Base-by-base conservation (phyloP, 345 rosid species). In the Laguncularia racemosa region DNA sequence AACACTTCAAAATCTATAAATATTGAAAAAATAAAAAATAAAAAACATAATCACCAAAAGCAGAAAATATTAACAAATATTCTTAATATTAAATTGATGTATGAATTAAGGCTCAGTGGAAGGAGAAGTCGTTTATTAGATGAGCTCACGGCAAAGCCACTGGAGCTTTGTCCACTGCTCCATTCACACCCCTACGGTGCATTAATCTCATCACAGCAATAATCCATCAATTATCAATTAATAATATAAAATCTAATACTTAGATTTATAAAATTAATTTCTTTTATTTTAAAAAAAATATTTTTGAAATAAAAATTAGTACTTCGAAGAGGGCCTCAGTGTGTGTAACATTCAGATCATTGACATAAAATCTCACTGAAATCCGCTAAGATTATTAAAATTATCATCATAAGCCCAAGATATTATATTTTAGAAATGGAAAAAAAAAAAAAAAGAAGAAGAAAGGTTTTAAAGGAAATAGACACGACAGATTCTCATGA, bases 261-360 rank as follows among this genome's bases (percentile, higher is more conserved):
- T n/a, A 3, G 0, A 47, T 52, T 17, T 1, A 8, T 15, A 20
- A 17, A 45, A 2, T 14, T 11, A 14, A 12, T 53, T 44, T 56
- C 1, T 44, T 19, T 8, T 17, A 44, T 43, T n/a, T n/a, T n/a
- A n/a, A n/a, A n/a, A n/a, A 43, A 0, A 23, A 48, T 14, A 20
- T 1, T 4, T 12, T 15, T 6, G n/a, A 15, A 20, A 11, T 3
- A 21, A 13, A 14, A 23, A n/a, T n/a, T n/a, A n/a, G n/a, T n/a
- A 48, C 5, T 16, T 6, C 1, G 1, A 6, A 50, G n/a, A 16
- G 38, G 78, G 96, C 97, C 72, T 89, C 99, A 86, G 98, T 80
- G 96, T 92, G 98, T 92, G 98, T 89, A 92, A 92, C 98, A 91
- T 71, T 89, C 89, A 86, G 95, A 81, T 92, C 96, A 84, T 72